These are phyloP conservation scores for Panicum hallii DNA, from an alignment of 202 grass and related monocot genomes.

Conservation along the genomic window DNA sequence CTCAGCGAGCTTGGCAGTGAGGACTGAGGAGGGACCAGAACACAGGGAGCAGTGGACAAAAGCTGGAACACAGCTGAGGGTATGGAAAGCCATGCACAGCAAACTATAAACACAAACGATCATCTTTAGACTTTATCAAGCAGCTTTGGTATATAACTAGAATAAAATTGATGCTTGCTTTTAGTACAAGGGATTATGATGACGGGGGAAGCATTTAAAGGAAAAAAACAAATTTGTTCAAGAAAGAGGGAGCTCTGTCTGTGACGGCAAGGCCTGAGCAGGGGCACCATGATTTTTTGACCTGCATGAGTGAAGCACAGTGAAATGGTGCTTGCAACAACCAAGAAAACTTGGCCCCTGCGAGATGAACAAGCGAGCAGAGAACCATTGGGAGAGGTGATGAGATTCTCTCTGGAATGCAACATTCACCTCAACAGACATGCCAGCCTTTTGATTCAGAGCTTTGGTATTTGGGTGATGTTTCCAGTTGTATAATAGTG, in stretches of 20 bases:
- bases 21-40: conserved; percentile 44
- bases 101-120: conserved; percentile 63
- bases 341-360: conserved; percentile 58
- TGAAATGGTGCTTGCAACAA: conserved; percentile 48
- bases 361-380: conserved; percentile 50
- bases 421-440: conserved; percentile 38
- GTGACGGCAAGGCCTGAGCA: conserved; percentile 48
- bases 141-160: conserved; percentile 58
- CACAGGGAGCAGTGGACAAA: conserved; percentile 60
- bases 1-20: conserved; percentile 24
- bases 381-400: conserved; percentile 41
- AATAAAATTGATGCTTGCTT: conserved; percentile 67
- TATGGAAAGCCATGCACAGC: conserved; percentile 60
- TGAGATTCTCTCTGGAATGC: conserved; percentile 46
- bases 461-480: conserved; percentile 39
- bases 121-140: conserved; percentile 61
- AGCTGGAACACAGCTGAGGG: conserved; percentile 62
- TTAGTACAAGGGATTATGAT: conserved; percentile 79
- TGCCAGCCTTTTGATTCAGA: conserved; percentile 36
- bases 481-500: conserved; percentile 36
- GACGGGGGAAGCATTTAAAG: conserved; percentile 53
- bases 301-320: conserved; percentile 51
- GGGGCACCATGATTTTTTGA: conserved; percentile 60
- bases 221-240: conserved; percentile 30
- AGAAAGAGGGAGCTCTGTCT: conserved; percentile 44